phyloP scores from a whole-genome alignment of 768 basidiomycete species.

The Lyophyllum shimeji region DNA sequence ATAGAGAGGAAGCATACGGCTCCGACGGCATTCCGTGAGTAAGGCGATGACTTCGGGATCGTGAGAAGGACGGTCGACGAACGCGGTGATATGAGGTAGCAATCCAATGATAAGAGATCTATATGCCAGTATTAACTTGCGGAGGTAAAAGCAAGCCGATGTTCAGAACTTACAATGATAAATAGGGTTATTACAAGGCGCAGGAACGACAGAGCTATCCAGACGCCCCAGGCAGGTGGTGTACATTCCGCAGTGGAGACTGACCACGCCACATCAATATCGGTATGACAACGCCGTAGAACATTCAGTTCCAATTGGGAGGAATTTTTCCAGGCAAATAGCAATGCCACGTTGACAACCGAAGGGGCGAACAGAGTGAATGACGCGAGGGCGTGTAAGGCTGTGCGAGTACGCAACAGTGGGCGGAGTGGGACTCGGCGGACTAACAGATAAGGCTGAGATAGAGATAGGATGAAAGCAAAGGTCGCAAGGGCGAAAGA shows the following conservation, averaged over 20 bases:
- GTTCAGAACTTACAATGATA: slow-evolving; percentile 49
- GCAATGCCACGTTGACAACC: slow-evolving; percentile 52
- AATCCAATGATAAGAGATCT: slow-evolving; percentile 29
- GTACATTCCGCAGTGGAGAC: slow-evolving; percentile 25
- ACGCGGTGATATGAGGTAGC: slow-evolving; percentile 25
- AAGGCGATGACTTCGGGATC: slow-evolving; percentile 12
- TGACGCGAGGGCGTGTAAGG: slow-evolving; percentile 42
- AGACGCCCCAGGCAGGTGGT: slow-evolving; percentile 46
- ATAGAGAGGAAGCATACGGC: slow-evolving; percentile 16
- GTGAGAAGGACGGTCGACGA: slow-evolving; percentile 22
- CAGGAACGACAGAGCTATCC: slow-evolving; percentile 52
- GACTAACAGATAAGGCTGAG: slow-evolving; percentile 36
- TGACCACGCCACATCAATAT: slow-evolving; percentile 70
- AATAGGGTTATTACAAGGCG: slow-evolving; percentile 54
- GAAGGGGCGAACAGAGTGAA: slow-evolving; percentile 52
- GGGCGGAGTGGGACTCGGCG: slow-evolving; percentile 28
- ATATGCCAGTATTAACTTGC: slow-evolving; percentile 6
- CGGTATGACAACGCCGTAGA: slow-evolving; percentile 53
- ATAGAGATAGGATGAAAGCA: slow-evolving; percentile 36
- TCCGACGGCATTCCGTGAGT: slow-evolving; percentile 11
- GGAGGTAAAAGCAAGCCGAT: neutral
- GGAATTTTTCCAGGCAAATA: slow-evolving; percentile 51
- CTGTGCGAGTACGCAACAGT: slow-evolving; percentile 27
- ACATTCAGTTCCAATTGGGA: slow-evolving; percentile 34
- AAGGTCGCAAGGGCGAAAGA: slow-evolving; percentile 39